Percentiles rank a stretch among this genome's conserved stretches.
Conservation (phyloP, 495 filamentous ascomycete genomes). For the Hamigera avellanea region DNA sequence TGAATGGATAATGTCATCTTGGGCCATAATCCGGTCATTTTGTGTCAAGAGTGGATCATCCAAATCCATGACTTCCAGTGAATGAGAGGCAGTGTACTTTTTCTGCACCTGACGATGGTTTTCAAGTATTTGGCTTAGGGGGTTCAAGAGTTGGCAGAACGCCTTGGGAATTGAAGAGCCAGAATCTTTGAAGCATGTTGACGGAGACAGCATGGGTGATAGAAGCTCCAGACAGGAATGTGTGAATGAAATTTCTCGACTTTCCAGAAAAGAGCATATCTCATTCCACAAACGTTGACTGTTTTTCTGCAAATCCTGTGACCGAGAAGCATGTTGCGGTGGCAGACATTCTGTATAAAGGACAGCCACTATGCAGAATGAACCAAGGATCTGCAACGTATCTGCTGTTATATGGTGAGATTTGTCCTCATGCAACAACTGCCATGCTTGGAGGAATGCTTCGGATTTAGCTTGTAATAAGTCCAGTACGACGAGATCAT, state of each 20-base stretch:
- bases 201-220: conserved; percentile 18
- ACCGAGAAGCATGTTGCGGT: conserved; percentile 12
- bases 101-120: conserved; percentile 20
- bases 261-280: conserved; percentile 22
- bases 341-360: conserved; percentile 26
- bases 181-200: conserved; percentile 7
- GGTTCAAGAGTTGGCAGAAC: conserved; percentile 15
- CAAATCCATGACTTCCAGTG: conserved; percentile 62
- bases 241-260: conserved; percentile 16
- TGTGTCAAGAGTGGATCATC: conserved; percentile 58
- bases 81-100: conserved; percentile 5
- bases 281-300: conserved; percentile 20
- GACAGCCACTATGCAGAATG: conserved; percentile 27
- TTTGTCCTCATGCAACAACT: conserved; percentile 23
- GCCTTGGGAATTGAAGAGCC: conserved; percentile 8
- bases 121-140: conserved; percentile 31
- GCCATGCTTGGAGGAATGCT: conserved; percentile 32
- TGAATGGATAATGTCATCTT: conserved; percentile 14
- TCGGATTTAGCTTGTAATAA: conserved; percentile 34
- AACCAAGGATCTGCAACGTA: conserved; percentile 34
- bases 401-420: conserved; percentile 34
- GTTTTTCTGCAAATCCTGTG: conserved; percentile 20
- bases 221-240: conserved; percentile 24
- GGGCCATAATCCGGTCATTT: conserved; percentile 23
- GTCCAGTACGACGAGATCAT: conserved; percentile 33